Base-by-base conservation (phyloP, 306 rosid species). In the Sesbania bispinosa region DNA sequence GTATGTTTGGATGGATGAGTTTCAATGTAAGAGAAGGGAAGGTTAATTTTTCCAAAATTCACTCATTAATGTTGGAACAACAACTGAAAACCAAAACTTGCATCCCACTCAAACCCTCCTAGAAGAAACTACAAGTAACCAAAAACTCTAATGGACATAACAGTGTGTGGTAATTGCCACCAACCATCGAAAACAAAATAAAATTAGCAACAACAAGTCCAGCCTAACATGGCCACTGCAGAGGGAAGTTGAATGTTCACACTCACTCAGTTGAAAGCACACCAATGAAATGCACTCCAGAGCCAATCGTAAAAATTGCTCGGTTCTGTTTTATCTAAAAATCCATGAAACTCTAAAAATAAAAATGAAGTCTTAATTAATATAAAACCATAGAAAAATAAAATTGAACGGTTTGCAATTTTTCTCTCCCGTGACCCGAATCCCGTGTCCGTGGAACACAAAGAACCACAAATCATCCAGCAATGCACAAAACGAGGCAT, bases 251-350 rank as follows among this genome's bases (percentile, higher is more conserved):
- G 11, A 77, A 15, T 46, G n/a, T 38, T 41, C 64, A 57, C 47
- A 54, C 62, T 54, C 73, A 30, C 77, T 11, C 10, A 71, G 74
- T 63, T 27, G 74, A 73, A 57, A 55, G 48, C 54, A 36, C 41
- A 57, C 4, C 21, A 19, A 6, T 32, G 3, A 67, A 39, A 19
- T 5, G 46, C 33, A 33, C 59, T 38, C 50, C 29, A 64, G 16
- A 57, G 21, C 70, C 36, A 36, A 27, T 29, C 50, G 71, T 38
- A 46, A 59, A 7, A 21, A 53, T 24, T 54, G 38, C 55, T 13
- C 15, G 3, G 21, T 43, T 62, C 26, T 9, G 24, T 18, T 30
- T n/a, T 7, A 47, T 47, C 13, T n/a, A 79, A 69, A 67, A 69
- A 67, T 60, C 39, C 38, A 74, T 5, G 1, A 57, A 73, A 48